These are phyloP conservation scores for Mycena alexandri DNA, from an alignment of 768 basidiomycete genomes.

Conservation along the genomic window DNA sequence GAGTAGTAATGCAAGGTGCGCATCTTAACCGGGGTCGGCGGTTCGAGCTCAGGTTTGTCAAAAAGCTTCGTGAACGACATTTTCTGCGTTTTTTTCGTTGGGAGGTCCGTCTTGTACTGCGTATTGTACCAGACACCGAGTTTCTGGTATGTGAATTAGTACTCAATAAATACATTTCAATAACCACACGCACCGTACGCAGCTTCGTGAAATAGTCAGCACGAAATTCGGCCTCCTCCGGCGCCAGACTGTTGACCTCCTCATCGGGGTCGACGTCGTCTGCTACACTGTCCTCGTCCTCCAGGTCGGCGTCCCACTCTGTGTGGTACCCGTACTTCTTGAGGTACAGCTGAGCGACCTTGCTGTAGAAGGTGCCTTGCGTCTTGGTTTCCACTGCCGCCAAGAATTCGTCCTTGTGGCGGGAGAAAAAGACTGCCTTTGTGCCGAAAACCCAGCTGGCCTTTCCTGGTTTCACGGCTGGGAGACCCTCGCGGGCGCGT, in stretches of 20 bases:
- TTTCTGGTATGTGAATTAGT: not conserved
- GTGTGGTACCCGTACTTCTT: conserved; percentile 12
- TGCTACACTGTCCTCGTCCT: not conserved
- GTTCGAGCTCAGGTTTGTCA: conserved; percentile 1
- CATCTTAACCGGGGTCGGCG: not conserved
- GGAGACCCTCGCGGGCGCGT: not conserved
- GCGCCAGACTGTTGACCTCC: not conserved
- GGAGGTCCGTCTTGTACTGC: not conserved
- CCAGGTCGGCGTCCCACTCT: not conserved
- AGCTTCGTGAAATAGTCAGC: not conserved
- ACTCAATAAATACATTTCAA: too few relatives aligned
- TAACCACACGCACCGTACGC: too few relatives aligned
- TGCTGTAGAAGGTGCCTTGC: not conserved
- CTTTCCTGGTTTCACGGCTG: conserved; percentile 7
- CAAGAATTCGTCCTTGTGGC: not conserved
- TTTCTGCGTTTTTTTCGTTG: not conserved
- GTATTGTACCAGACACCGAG: conserved; percentile 11
- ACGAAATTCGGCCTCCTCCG: not conserved
- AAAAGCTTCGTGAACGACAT: conserved; percentile 9
- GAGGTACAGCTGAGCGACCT: not conserved
- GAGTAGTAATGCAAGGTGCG: conserved; percentile 12
- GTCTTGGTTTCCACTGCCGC: not conserved
- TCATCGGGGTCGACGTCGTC: conserved; percentile 15
- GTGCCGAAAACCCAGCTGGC: conserved; percentile 15
- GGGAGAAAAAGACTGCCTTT: not conserved